A percentile compares a stretch with the other conserved stretches of the same genome.
phyloP scores from a whole-genome alignment of 352 stramenopile genomes.

The Globisporangium cylindrosporum region DNA sequence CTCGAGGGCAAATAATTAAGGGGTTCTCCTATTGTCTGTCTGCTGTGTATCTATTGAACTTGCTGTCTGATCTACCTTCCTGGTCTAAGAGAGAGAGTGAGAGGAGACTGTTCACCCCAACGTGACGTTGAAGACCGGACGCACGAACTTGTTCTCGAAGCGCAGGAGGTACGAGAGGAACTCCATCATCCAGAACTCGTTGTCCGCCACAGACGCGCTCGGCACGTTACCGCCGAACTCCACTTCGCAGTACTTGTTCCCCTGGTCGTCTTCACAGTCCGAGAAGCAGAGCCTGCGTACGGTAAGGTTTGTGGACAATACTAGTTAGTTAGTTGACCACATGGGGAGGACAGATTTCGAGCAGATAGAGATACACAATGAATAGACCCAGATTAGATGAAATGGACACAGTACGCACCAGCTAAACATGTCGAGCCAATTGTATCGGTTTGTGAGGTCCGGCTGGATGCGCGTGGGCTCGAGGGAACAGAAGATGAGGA shows the following conservation, averaged over 20 bases:
- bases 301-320: neutral
- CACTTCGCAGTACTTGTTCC: conserved; percentile 24
- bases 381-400: neutral
- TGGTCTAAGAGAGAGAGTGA: neutral
- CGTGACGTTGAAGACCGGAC: conserved; percentile 25
- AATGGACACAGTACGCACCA: conserved; percentile 14
- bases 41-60: neutral
- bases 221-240: conserved; percentile 51
- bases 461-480: conserved; percentile 25
- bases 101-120: neutral
- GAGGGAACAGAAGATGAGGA: conserved; percentile 35
- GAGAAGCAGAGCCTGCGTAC: conserved; percentile 23
- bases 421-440: conserved; percentile 34
- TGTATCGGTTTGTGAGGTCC: conserved; percentile 14
- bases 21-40: neutral
- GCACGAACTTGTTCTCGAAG: conserved; percentile 34
- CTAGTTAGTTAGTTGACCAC: neutral
- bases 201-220: conserved; percentile 29
- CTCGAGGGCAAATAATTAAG: conserved; percentile 3
- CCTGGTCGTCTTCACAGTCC: conserved; percentile 10
- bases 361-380: neutral
- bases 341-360: neutral
- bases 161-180: conserved; percentile 56
- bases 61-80: neutral
- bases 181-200: conserved; percentile 56